Evolutionary conservation across 768 basidiomycete genomes (phyloP).

Genomic region (Termitomyces sp.): DNA sequence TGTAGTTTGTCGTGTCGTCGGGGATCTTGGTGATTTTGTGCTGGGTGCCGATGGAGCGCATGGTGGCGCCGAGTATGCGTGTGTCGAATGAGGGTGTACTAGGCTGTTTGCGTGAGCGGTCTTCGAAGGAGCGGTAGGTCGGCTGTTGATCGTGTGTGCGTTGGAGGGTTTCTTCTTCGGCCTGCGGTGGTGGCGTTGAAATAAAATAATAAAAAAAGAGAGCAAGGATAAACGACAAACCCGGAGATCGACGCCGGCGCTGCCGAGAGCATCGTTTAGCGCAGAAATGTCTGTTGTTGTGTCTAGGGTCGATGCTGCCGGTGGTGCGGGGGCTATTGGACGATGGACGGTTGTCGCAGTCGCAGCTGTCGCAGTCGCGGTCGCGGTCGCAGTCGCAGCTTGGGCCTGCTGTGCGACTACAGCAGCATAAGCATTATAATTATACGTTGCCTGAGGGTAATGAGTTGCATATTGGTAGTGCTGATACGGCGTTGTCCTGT

Average conservation of each 20-base stretch:
- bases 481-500: conserved; percentile 45
- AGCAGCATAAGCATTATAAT: conserved; percentile 39
- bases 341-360: conserved; percentile 20
- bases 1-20: conserved; percentile 71
- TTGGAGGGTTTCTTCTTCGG: conserved; percentile 82
- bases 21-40: conserved; percentile 67
- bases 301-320: conserved; percentile 40
- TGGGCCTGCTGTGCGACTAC: conserved; percentile 25
- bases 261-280: conserved; percentile 80
- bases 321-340: conserved; percentile 8
- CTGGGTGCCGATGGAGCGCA: conserved; percentile 62
- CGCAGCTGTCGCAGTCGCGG: conserved; percentile 20
- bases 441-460: conserved; percentile 40
- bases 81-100: conserved; percentile 66
- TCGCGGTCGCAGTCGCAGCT: conserved; percentile 17
- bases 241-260: conserved; percentile 83
- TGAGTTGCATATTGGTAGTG: conserved; percentile 45
- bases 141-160: conserved; percentile 60
- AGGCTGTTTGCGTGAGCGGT: conserved; percentile 78
- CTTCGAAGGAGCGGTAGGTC: conserved; percentile 64
- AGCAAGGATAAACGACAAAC: conserved; percentile 31
- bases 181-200: conserved; percentile 37
- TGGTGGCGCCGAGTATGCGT: conserved; percentile 56
- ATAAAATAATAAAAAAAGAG: not conserved
- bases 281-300: conserved; percentile 71